Conservation (phyloP, 2,329 filamentous ascomycete genomes). For the Thielaviopsis ethacetica region DNA sequence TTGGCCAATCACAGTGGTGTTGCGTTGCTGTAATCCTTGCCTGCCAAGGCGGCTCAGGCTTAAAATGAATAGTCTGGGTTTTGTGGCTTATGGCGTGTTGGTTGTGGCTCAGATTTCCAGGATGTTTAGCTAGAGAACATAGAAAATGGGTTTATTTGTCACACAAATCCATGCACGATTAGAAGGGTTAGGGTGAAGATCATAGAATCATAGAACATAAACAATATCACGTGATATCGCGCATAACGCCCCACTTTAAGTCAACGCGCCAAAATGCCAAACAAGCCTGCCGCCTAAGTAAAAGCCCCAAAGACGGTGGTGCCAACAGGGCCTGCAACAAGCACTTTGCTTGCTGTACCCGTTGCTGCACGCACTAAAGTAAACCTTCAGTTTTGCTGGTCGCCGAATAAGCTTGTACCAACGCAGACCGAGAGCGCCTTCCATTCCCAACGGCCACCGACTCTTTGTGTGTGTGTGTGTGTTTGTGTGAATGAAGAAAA, state of each 20-base stretch:
- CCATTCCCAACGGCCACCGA: not conserved
- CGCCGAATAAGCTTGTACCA: not conserved
- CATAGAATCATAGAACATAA: no score
- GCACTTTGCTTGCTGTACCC: not conserved
- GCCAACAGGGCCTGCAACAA: not conserved
- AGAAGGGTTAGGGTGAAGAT: not conserved
- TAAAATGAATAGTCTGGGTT: no score
- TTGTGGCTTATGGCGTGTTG: no score
- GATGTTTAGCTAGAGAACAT: no score
- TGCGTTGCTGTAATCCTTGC: no score
- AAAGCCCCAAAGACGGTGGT: not conserved
- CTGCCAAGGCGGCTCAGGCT: no score
- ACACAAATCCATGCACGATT: not conserved
- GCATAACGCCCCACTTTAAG: not conserved
- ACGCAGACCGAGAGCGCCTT: not conserved
- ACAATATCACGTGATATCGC: conserved; percentile 5
- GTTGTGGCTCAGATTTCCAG: no score
- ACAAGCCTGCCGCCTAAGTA: not conserved
- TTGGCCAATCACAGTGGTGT: no score
- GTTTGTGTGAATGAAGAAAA: not conserved
- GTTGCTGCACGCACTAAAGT: not conserved
- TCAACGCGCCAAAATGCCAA: conserved; percentile 5
- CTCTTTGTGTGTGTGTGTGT: not conserved
- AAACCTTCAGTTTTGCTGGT: not conserved
- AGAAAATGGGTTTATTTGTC: no score